phyloP scores from a whole-genome alignment of 306 rosid species.

The Prunus padus region DNA sequence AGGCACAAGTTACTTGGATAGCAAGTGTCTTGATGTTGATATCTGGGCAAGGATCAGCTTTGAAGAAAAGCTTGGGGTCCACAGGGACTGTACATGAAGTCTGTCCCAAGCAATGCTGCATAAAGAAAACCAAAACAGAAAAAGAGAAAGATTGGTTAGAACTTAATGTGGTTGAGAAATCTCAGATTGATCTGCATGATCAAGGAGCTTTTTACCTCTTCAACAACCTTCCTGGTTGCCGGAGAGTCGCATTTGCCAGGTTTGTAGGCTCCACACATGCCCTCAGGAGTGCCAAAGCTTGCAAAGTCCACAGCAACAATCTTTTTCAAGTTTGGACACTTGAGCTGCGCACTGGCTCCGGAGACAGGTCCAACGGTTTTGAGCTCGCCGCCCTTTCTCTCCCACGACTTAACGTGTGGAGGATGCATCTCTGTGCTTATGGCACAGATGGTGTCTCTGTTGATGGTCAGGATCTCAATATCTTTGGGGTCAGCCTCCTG shows the following conservation, averaged over 20 bases:
- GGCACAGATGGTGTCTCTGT: constrained; percentile 79
- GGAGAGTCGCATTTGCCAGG: constrained; percentile 48
- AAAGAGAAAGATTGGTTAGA: background rate
- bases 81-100: constrained; percentile 41
- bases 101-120: constrained; percentile 64
- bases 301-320: constrained; percentile 58
- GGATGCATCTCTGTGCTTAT: constrained; percentile 43
- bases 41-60: constrained; percentile 42
- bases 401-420: constrained; percentile 59
- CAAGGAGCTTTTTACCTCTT: constrained; percentile 31
- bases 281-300: constrained; percentile 70
- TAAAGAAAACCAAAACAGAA: constrained; percentile 12
- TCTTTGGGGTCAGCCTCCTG: constrained; percentile 33
- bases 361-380: background rate
- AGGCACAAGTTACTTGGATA: constrained; percentile 53
- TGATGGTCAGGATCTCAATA: constrained; percentile 50
- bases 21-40: constrained; percentile 45
- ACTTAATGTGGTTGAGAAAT: background rate
- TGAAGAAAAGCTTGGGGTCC: constrained; percentile 28
- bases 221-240: constrained; percentile 34
- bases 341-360: constrained; percentile 38
- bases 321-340: constrained; percentile 43
- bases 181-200: background rate
- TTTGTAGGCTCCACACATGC: constrained; percentile 49
- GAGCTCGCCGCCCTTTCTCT: constrained; percentile 33